Evolutionary conservation across 2,329 filamentous ascomycete species (phyloP).

Genomic region (Erysiphe neolycopersici): DNA sequence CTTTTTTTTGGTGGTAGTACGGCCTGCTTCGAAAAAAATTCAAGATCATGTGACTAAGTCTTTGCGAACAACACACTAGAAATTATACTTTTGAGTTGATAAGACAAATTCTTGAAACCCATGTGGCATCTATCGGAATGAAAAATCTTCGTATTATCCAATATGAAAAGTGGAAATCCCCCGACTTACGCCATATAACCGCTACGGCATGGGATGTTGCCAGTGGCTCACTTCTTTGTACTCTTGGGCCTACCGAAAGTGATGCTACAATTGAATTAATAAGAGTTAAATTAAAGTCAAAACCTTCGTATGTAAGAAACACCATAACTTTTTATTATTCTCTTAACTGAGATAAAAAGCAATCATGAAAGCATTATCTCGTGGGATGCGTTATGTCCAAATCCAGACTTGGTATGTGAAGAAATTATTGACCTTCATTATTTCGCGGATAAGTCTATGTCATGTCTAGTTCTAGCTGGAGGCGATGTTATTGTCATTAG

Average conservation of each 20-base stretch:
- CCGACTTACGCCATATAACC: constrained; percentile 29
- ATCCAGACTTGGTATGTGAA: constrained; percentile 50
- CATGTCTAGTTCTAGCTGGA: constrained; percentile 63
- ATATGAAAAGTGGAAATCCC: constrained; percentile 36
- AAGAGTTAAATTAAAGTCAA: constrained; percentile 21
- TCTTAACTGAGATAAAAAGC: constrained; percentile 9
- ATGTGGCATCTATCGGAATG: constrained; percentile 24
- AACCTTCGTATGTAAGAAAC: constrained; percentile 11
- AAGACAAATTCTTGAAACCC: too few relatives aligned
- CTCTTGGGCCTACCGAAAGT: constrained; percentile 51
- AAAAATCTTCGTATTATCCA: constrained; percentile 64
- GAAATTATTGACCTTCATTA: constrained; percentile 56
- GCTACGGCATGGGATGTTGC: constrained; percentile 68
- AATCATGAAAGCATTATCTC: constrained; percentile 31
- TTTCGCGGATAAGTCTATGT: constrained; percentile 52
- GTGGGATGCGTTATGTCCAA: constrained; percentile 69
- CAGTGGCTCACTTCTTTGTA: constrained; percentile 52
- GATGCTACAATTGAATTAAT: constrained; percentile 48
- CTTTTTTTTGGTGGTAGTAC: too few relatives aligned
- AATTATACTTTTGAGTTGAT: too few relatives aligned
- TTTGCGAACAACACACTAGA: too few relatives aligned
- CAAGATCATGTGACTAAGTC: too few relatives aligned
- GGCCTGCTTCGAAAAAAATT: too few relatives aligned
- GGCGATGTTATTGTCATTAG: constrained; percentile 75
- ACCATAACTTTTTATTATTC: constrained; percentile 16